phyloP scores from a whole-genome alignment of 108 stramenopile genomes.

The Hondaea fermentalgiana region DNA sequence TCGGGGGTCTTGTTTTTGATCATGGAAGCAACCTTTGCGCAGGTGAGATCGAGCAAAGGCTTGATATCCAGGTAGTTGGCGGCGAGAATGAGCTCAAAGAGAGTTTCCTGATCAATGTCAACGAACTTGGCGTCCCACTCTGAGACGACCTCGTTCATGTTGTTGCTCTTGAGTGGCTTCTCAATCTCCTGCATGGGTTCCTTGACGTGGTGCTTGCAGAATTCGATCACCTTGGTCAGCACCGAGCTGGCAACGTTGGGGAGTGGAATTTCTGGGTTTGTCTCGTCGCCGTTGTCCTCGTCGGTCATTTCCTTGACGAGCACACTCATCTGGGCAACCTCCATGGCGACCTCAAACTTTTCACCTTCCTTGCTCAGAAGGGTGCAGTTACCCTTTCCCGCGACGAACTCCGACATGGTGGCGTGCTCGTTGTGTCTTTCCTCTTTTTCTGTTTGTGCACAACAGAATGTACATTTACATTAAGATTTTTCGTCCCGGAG shows the following conservation, averaged over 20 bases:
- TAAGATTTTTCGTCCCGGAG: no score
- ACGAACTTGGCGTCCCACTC: conserved; percentile 99
- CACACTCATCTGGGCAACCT: conserved; percentile 90
- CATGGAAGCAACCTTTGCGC: conserved; percentile 86
- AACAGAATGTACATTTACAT: no score
- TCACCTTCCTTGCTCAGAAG: conserved; percentile 88
- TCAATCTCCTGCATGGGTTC: conserved; percentile 99
- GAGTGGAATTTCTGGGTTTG: conserved; percentile 87
- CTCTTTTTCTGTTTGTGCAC: no score
- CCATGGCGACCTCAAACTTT: conserved; percentile 71
- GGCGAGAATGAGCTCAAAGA: conserved; percentile 91
- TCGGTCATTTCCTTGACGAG: conserved; percentile 96
- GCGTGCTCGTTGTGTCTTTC: not conserved
- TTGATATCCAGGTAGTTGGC: conserved; percentile 53
- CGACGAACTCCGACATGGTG: not conserved
- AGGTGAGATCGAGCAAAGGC: conserved; percentile 92
- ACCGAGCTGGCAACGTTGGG: conserved; percentile 93
- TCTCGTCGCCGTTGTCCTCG: conserved; percentile 70
- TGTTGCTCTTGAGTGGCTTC: conserved; percentile 88
- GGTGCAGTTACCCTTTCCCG: conserved; percentile 30
- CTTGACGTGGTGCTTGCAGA: conserved; percentile 69
- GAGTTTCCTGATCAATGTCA: conserved; percentile 84
- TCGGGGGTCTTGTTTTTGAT: conserved; percentile 78
- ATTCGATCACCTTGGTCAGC: conserved; percentile 94
- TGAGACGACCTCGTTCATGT: conserved; percentile 96